Conservation (phyloP, 2,329 filamentous ascomycete genomes). For the Penicillium fuscoglaucum region DNA sequence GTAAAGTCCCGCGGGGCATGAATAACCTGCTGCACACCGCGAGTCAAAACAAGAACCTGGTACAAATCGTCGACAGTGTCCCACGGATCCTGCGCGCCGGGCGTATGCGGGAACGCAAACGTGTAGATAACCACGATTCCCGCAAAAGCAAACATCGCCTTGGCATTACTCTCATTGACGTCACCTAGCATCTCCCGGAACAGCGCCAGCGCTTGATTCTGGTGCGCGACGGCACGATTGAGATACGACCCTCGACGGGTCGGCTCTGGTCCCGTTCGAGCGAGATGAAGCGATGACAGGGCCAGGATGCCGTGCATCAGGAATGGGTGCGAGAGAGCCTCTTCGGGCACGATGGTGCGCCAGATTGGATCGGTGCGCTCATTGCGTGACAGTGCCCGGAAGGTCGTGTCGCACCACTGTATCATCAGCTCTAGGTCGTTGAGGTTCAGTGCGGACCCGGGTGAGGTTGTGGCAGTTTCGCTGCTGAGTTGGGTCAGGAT, state of each 20-base stretch:
- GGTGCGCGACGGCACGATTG: constrained; percentile 38
- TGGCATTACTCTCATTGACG: constrained; percentile 39
- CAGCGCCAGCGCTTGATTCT: constrained; percentile 35
- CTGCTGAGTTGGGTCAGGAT: constrained; percentile 26
- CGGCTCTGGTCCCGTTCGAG: constrained; percentile 30
- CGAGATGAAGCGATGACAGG: constrained; percentile 37
- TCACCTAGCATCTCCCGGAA: constrained; percentile 38
- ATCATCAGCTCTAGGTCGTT: constrained; percentile 48
- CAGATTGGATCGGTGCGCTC: constrained; percentile 36
- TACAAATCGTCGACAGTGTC: constrained; percentile 35
- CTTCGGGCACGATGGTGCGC: constrained; percentile 34
- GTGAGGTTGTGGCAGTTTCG: constrained; percentile 3
- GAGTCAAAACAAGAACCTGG: constrained; percentile 36
- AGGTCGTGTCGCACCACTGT: constrained; percentile 41
- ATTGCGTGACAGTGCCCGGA: constrained; percentile 30
- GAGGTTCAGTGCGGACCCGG: constrained; percentile 40
- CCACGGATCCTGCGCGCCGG: constrained; percentile 29
- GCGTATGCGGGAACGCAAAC: constrained; percentile 37
- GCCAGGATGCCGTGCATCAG: constrained; percentile 42
- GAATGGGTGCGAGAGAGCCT: constrained; percentile 37
- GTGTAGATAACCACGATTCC: constrained; percentile 41
- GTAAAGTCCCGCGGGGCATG: constrained; percentile 23
- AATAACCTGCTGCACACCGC: constrained; percentile 39
- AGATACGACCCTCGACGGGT: constrained; percentile 31
- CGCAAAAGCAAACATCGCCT: constrained; percentile 44